phyloP scores from a whole-genome alignment of 2,329 filamentous ascomycete genomes.

The Aspergillus ochraceoroseus region DNA sequence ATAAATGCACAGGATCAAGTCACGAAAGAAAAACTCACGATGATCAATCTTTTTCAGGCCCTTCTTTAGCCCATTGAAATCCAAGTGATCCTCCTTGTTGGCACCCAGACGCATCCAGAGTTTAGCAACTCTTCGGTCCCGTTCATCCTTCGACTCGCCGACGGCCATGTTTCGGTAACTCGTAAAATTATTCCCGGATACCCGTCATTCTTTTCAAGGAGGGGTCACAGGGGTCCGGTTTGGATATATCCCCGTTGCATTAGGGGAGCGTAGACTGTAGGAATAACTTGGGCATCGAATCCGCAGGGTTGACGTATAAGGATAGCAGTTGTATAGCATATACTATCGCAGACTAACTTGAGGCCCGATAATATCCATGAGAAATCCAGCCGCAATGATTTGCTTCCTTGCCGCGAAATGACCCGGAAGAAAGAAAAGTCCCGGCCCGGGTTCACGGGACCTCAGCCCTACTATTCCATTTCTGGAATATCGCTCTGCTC shows the following conservation, averaged over 20 bases:
- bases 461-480: conserved; percentile 31
- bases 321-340: conserved; percentile 9
- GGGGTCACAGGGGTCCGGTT: conserved; percentile 20
- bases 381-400: conserved; percentile 36
- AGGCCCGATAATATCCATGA: conserved; percentile 24
- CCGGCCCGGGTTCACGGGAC: conserved; percentile 28
- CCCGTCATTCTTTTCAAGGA: conserved; percentile 41
- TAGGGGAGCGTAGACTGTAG: conserved; percentile 17
- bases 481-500: conserved; percentile 22
- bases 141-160: conserved; percentile 69
- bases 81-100: conserved; percentile 69
- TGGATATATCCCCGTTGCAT: conserved; percentile 21
- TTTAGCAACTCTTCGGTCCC: conserved; percentile 73
- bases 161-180: conserved; percentile 54
- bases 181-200: conserved; percentile 45
- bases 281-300: conserved; percentile 28
- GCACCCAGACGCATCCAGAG: conserved; percentile 82
- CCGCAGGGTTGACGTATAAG: conserved; percentile 11
- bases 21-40: conserved; percentile 55
- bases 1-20: conserved; percentile 20
- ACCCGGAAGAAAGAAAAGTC: conserved; percentile 22
- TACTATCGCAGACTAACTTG: conserved; percentile 12
- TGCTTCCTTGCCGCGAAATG: conserved; percentile 30
- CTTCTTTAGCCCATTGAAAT: conserved; percentile 76
- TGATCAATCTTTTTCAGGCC: conserved; percentile 87